Evolutionary conservation across 169 alveolate genomes (phyloP).

Genomic region (Cryptosporidium muris): DNA sequence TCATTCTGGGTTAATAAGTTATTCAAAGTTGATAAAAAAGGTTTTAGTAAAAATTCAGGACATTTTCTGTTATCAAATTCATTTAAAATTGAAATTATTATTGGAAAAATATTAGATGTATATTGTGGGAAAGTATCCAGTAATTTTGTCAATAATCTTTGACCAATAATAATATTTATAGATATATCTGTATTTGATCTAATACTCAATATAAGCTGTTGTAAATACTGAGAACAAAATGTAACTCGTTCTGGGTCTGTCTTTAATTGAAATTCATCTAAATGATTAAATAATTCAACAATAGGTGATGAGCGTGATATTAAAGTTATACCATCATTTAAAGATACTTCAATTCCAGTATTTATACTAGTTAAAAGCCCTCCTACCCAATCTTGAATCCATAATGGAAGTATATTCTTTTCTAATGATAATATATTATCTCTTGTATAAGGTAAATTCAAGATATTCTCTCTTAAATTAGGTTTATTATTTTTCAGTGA

Average conservation of each 20-base stretch:
- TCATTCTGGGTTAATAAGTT: conserved; percentile 44
- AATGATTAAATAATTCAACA: conserved; percentile 63
- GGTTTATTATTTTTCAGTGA: conserved; percentile 1
- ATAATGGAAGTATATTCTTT: conserved; percentile 25
- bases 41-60: conserved; percentile 28
- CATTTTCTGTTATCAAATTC: conserved; percentile 6
- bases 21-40: conserved; percentile 9
- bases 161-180: conserved; percentile 29
- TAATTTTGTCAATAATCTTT: conserved; percentile 39
- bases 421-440: conserved; percentile 30
- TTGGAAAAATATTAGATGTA: conserved; percentile 41
- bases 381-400: conserved; percentile 57
- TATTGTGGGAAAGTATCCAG: conserved; percentile 32
- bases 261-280: conserved; percentile 35
- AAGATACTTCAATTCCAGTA: conserved; percentile 24
- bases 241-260: conserved; percentile 22
- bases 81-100: conserved; percentile 30
- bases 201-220: conserved; percentile 34
- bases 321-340: conserved; percentile 46
- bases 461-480: no score
- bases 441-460: conserved; percentile 34
- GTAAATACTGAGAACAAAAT: conserved; percentile 61
- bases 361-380: conserved; percentile 39
- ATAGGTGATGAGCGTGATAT: conserved; percentile 40
- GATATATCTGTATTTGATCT: conserved; percentile 9